A percentile compares a stretch with the other conserved stretches of the same genome.
Evolutionary conservation across 163 green algal genomes (phyloP).

Genomic region (Scenedesmus sp.): DNA sequence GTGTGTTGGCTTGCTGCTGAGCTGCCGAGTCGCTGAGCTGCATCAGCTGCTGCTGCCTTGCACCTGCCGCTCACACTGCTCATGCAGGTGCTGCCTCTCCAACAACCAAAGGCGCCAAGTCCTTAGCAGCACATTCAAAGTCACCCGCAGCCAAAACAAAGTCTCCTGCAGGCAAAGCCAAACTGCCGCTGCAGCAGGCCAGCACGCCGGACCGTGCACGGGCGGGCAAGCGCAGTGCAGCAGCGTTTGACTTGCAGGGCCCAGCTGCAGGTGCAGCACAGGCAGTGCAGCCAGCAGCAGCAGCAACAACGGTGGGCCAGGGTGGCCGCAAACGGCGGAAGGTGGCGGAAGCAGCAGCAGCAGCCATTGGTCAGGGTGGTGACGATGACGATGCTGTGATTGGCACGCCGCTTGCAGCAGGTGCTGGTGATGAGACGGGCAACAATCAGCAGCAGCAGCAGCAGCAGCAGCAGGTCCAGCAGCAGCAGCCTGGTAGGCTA

Average conservation of each 20-base stretch:
- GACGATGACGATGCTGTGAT: not conserved
- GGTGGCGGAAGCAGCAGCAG: conserved; percentile 7
- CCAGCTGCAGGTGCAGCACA: not conserved
- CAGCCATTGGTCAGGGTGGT: not conserved
- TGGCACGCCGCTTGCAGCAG: not conserved
- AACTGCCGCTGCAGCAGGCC: conserved; percentile 15
- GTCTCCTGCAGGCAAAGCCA: conserved; percentile 22
- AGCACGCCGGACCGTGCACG: not conserved
- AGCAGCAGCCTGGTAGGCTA: not conserved
- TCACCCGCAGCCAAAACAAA: not conserved
- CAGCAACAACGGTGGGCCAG: not conserved
- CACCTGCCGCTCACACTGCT: not conserved
- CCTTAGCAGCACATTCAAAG: no score
- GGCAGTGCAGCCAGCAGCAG: not conserved
- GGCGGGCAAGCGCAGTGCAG: conserved; percentile 18
- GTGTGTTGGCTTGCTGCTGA: not conserved
- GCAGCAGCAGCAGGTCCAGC: conserved; percentile 16
- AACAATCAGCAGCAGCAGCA: conserved; percentile 11
- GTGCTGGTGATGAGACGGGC: not conserved
- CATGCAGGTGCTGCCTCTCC: not conserved
- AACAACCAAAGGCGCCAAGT: conserved; percentile 16
- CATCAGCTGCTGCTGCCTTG: not conserved
- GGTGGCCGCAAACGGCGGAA: conserved; percentile 14
- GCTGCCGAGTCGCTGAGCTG: not conserved
- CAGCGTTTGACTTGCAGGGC: not conserved